Evolutionary conservation across 768 basidiomycete genomes (phyloP).

Genomic region (Glaciozyma antarctica): DNA sequence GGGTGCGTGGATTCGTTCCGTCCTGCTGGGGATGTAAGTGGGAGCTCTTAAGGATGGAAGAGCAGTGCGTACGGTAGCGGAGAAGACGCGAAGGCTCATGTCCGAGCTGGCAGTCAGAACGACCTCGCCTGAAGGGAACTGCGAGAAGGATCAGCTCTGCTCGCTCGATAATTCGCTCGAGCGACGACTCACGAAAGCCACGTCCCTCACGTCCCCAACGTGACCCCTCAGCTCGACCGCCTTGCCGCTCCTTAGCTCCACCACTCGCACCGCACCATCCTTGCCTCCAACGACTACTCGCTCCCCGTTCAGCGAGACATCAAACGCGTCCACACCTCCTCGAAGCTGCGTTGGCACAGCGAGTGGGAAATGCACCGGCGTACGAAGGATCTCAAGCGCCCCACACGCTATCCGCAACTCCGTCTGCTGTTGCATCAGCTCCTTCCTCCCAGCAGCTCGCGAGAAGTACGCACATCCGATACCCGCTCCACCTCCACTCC

Average conservation of each 20-base stretch:
- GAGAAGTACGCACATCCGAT: constrained; percentile 25
- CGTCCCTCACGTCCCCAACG: constrained; percentile 39
- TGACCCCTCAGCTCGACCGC: constrained; percentile 38
- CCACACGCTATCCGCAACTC: constrained; percentile 47
- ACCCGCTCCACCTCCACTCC: constrained; percentile 45
- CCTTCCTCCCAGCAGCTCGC: neutral
- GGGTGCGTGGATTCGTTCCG: constrained; percentile 49
- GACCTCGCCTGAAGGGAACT: constrained; percentile 64
- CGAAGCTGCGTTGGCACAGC: constrained; percentile 26
- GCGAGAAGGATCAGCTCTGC: constrained; percentile 30
- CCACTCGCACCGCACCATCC: constrained; percentile 17
- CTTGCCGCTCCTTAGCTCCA: neutral
- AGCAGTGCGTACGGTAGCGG: constrained; percentile 43
- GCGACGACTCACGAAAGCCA: constrained; percentile 44
- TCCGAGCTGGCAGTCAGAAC: constrained; percentile 61
- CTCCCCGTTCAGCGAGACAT: constrained; percentile 8
- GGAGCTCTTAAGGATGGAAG: neutral
- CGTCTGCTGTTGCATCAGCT: constrained; percentile 30
- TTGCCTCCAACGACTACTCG: constrained; percentile 16
- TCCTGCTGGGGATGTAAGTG: constrained; percentile 34
- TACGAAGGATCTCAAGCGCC: constrained; percentile 46
- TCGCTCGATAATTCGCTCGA: constrained; percentile 40
- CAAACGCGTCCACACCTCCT: constrained; percentile 14
- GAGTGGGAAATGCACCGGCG: constrained; percentile 47
- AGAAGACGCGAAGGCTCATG: constrained; percentile 57